A percentile compares a stretch with the other conserved stretches of the same genome.
Conservation (phyloP, 495 filamentous ascomycete genomes). For the Xylaria venustula region DNA sequence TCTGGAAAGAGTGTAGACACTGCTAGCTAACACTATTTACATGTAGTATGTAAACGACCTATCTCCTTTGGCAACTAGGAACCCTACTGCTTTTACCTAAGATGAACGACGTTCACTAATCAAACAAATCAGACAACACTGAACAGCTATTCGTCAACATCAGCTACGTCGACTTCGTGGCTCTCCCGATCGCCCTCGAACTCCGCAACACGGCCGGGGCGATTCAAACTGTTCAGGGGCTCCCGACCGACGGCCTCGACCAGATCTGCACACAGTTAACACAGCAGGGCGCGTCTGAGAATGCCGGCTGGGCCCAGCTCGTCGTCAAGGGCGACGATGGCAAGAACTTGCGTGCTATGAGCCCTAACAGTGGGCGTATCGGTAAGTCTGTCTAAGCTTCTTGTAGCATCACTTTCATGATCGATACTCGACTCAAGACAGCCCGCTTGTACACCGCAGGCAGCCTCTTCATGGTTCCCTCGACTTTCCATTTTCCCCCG, state of each 20-base stretch:
- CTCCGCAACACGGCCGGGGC: conserved; percentile 53
- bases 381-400: not conserved
- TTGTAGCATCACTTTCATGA: not conserved
- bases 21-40: not conserved
- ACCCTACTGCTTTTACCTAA: not conserved
- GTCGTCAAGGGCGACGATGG: conserved; percentile 52
- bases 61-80: not conserved
- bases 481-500: not conserved
- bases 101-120: not conserved
- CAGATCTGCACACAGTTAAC: conserved; percentile 52
- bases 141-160: conserved; percentile 72
- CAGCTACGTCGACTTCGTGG: conserved; percentile 72
- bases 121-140: conserved; percentile 41
- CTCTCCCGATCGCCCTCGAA: conserved; percentile 61
- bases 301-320: conserved; percentile 63
- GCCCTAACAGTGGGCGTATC: conserved; percentile 62
- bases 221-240: conserved; percentile 57
- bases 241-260: conserved; percentile 56
- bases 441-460: too few species aligned
- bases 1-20: too few species aligned
- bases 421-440: not conserved
- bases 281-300: conserved; percentile 53
- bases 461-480: too few species aligned
- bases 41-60: conserved; percentile 2
- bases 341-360: conserved; percentile 58